Percentiles rank a stretch among this genome's conserved stretches.
Evolutionary conservation across 495 filamentous ascomycete species (phyloP).

Genomic region (Glarea lozoyensis): DNA sequence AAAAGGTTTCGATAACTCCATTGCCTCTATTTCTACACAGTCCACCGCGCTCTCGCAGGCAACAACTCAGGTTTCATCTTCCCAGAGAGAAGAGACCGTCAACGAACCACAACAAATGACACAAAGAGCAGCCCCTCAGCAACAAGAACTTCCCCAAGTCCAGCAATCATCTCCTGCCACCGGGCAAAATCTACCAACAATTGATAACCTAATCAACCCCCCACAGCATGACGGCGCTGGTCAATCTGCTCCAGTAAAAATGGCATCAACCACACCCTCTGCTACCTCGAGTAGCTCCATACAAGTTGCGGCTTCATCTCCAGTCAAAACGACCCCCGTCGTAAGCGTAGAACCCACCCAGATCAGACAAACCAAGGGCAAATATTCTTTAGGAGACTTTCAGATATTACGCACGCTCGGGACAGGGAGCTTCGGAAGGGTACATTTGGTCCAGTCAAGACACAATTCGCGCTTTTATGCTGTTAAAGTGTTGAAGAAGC

Average conservation of each 20-base stretch:
- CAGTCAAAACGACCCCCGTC: slow-evolving; percentile 15
- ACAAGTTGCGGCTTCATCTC: slow-evolving; percentile 16
- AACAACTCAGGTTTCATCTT: slow-evolving; percentile 19
- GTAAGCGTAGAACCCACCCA: slow-evolving; percentile 25
- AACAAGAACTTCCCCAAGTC: slow-evolving; percentile 9
- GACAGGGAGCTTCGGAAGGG: slow-evolving; percentile 92
- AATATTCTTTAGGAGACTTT: slow-evolving; percentile 90
- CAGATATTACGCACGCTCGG: slow-evolving; percentile 80
- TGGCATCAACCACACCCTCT: background rate
- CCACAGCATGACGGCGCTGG: slow-evolving; percentile 23
- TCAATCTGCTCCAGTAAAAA: slow-evolving; percentile 13
- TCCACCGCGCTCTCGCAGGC: slow-evolving; percentile 24
- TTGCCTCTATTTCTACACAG: slow-evolving; percentile 17
- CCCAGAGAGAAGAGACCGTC: slow-evolving; percentile 19
- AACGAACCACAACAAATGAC: slow-evolving; percentile 21
- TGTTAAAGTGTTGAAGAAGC: slow-evolving; percentile 96
- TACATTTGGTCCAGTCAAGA: slow-evolving; percentile 91
- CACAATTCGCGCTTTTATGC: slow-evolving; percentile 98
- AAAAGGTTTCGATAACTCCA: slow-evolving; percentile 27
- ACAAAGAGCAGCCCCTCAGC: slow-evolving; percentile 29
- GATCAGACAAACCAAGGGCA: slow-evolving; percentile 82
- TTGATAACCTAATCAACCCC: slow-evolving; percentile 63
- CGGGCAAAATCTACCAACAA: slow-evolving; percentile 56
- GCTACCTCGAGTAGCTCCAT: background rate
- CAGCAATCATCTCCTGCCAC: slow-evolving; percentile 27